Evolutionary conservation across 306 rosid species (phyloP).

Genomic region (Citrullus amarus): DNA sequence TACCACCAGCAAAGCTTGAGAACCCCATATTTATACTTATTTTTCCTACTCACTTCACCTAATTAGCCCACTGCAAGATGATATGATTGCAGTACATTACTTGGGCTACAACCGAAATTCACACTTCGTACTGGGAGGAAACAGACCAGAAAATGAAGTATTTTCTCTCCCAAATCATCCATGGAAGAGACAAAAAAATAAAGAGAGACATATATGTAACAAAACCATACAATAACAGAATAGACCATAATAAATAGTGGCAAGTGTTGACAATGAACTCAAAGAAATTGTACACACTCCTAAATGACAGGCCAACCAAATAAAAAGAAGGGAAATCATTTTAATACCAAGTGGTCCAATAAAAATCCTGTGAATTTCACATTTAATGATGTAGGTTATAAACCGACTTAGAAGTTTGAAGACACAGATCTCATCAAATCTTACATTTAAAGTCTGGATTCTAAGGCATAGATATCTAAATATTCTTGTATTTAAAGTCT

Average conservation of each 20-base stretch:
- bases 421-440: background rate
- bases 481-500: background rate
- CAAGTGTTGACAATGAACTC: background rate
- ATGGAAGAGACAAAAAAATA: background rate
- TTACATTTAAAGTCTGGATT: background rate
- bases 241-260: slow-evolving; percentile 1
- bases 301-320: background rate
- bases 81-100: slow-evolving; percentile 3
- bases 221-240: background rate
- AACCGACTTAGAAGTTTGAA: background rate
- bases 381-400: background rate
- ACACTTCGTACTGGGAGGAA: background rate
- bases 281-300: background rate
- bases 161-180: background rate
- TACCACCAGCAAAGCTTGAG: background rate
- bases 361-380: background rate
- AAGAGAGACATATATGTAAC: background rate
- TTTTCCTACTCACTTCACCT: background rate
- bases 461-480: background rate
- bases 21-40: background rate
- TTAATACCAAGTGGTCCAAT: background rate
- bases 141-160: background rate
- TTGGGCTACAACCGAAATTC: background rate
- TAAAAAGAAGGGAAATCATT: background rate
- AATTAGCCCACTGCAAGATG: background rate